phyloP scores from a whole-genome alignment of 192 early-diverging fungal species.

The Coemansia sp. region DNA sequence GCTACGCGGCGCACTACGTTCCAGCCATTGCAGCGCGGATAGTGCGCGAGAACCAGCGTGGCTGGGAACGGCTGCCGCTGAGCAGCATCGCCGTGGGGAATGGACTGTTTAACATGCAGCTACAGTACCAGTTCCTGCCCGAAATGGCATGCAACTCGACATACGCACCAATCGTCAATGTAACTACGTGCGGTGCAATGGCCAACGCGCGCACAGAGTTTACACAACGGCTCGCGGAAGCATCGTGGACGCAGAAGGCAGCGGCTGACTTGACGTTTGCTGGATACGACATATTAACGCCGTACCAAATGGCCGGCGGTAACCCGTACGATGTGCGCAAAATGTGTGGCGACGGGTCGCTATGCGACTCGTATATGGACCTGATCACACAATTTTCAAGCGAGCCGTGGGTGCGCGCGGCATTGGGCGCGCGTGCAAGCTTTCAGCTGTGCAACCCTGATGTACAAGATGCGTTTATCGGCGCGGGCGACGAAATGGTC shows the following conservation, averaged over 20 bases:
- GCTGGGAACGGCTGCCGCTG: constrained; percentile 54
- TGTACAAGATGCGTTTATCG: constrained; percentile 73
- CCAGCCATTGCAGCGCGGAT: constrained; percentile 82
- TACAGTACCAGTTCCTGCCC: constrained; percentile 81
- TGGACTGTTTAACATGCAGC: constrained; percentile 77
- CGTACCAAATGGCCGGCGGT: constrained; percentile 76
- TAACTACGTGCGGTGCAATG: constrained; percentile 69
- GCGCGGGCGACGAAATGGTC: constrained; percentile 80
- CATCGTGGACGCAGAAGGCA: not conserved
- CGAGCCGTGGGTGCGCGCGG: constrained; percentile 59
- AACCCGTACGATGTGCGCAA: constrained; percentile 93
- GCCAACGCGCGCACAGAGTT: constrained; percentile 12
- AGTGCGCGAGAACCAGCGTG: constrained; percentile 56
- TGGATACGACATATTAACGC: constrained; percentile 66
- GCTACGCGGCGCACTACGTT: constrained; percentile 87
- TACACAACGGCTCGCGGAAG: not conserved
- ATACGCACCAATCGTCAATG: constrained; percentile 67
- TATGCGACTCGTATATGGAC: constrained; percentile 82
- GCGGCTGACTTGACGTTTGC: constrained; percentile 61
- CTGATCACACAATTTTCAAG: constrained; percentile 75
- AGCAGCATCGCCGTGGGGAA: constrained; percentile 82
- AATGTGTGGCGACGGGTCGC: constrained; percentile 66
- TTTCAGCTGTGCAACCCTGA: constrained; percentile 77
- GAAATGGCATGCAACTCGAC: constrained; percentile 64
- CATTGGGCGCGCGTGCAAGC: constrained; percentile 64